Evolutionary conservation across 441 rosid genomes (phyloP).

Genomic region (Pelargonium myrrhifolium): DNA sequence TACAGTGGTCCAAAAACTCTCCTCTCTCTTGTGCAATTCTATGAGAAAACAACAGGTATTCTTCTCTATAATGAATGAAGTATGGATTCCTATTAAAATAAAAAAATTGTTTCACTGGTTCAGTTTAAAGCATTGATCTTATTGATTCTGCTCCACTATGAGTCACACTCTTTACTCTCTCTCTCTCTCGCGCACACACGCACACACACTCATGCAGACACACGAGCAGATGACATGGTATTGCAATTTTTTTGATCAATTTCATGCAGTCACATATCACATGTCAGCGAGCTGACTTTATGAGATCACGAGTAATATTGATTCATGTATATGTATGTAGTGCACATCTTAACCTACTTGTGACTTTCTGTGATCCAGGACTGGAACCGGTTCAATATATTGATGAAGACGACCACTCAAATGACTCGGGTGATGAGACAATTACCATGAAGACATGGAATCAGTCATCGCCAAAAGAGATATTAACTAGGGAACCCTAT

Average conservation of each 20-base stretch:
- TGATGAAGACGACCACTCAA: conserved; percentile 25
- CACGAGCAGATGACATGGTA: too few species aligned
- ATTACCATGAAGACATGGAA: conserved; percentile 29
- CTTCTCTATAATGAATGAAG: background rate
- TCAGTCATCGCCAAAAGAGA: conserved; percentile 30
- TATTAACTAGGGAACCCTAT: conserved; percentile 48
- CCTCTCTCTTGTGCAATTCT: conserved; percentile 51
- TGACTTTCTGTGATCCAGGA: conserved; percentile 31
- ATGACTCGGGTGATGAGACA: conserved; percentile 16
- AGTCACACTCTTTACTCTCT: too few species aligned
- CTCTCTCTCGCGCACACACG: too few species aligned
- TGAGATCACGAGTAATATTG: background rate
- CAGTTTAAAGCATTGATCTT: too few species aligned
- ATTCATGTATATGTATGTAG: background rate
- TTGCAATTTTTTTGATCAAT: background rate
- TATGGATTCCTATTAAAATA: too few species aligned
- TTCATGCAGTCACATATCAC: background rate
- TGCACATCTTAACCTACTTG: conserved; percentile 5
- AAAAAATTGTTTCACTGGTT: too few species aligned
- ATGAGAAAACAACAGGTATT: conserved; percentile 57
- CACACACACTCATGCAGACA: too few species aligned
- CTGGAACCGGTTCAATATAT: conserved; percentile 45
- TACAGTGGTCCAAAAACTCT: conserved; percentile 57
- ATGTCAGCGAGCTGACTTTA: background rate
- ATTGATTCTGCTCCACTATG: too few species aligned